Evolutionary conservation across 140 eudicot species (phyloP).

Genomic region (Oenanthe javanica): DNA sequence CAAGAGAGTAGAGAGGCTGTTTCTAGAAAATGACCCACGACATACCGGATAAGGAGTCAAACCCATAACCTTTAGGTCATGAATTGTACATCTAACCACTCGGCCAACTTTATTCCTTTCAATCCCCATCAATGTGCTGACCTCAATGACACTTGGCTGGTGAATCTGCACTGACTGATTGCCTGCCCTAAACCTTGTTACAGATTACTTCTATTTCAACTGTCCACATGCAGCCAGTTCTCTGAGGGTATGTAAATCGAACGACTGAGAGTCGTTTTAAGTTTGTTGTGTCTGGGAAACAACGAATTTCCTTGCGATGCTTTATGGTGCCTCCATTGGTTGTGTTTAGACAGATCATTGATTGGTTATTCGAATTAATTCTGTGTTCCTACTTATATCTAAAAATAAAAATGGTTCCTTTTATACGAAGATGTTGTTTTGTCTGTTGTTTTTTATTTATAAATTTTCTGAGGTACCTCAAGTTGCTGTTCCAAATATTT

Average conservation of each 20-base stretch:
- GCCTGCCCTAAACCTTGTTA: background rate
- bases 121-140: background rate
- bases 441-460: no score
- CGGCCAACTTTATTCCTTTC: no score
- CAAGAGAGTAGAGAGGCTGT: no score
- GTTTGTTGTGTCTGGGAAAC: background rate
- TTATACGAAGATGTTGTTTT: background rate
- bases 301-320: background rate
- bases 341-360: background rate
- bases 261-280: background rate
- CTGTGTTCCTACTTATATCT: background rate
- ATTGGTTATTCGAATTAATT: background rate
- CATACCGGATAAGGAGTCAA: no score
- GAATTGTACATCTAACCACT: no score
- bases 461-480: background rate
- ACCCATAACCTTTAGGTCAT: no score
- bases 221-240: background rate
- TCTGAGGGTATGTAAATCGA: background rate
- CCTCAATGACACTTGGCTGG: background rate
- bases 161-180: background rate
- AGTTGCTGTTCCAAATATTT: background rate
- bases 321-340: background rate
- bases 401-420: background rate
- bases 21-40: no score
- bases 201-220: background rate